Evolutionary conservation across 441 rosid species (phyloP).

Genomic region (Bruguiera hainesii): DNA sequence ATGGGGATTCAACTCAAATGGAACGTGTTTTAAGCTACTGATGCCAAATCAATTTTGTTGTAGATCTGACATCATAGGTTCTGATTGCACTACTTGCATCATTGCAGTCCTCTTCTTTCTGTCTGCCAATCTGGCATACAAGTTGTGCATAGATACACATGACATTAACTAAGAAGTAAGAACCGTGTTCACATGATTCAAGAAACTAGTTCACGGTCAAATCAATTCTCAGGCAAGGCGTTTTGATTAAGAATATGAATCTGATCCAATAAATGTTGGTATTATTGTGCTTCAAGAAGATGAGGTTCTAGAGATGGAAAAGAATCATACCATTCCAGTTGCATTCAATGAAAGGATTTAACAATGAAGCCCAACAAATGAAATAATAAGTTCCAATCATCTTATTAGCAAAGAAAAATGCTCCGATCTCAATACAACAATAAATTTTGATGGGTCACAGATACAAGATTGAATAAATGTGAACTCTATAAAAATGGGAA

Average conservation of each 20-base stretch:
- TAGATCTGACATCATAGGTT: background rate
- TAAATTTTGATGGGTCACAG: conserved; percentile 1
- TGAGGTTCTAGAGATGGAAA: no score
- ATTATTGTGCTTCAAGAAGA: no score
- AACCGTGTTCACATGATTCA: no score
- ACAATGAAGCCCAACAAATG: background rate
- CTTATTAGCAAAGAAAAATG: background rate
- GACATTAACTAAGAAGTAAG: no score
- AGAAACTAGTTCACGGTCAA: no score
- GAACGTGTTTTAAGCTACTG: background rate
- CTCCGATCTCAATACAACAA: background rate
- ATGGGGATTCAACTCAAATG: background rate
- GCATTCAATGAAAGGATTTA: no score
- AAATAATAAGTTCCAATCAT: background rate
- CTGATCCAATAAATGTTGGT: no score
- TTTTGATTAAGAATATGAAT: no score
- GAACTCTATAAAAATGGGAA: no score
- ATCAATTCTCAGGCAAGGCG: no score
- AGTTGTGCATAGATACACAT: no score
- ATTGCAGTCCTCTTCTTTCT: background rate
- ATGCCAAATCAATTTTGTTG: background rate
- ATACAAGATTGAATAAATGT: background rate
- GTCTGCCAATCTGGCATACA: background rate
- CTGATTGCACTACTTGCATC: background rate
- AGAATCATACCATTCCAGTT: no score